Conservation (phyloP, 345 rosid genomes). For the Melastoma malabathricum region DNA sequence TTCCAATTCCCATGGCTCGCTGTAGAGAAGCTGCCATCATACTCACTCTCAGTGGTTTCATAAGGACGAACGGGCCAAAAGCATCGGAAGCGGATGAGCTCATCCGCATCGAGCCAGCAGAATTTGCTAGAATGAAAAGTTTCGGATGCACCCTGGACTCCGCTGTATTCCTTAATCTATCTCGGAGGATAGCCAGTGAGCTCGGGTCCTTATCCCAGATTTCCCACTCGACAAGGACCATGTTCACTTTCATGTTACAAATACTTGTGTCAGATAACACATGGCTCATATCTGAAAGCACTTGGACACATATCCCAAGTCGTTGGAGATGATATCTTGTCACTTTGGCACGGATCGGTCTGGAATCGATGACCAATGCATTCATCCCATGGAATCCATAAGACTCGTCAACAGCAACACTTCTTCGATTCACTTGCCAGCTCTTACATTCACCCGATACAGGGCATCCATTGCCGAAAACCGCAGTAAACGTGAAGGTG, state of each 20-base stretch:
- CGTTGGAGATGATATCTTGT: slow-evolving; percentile 75
- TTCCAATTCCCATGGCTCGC: slow-evolving; percentile 56
- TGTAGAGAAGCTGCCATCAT: slow-evolving; percentile 75
- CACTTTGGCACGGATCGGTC: slow-evolving; percentile 59
- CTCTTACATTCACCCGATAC: slow-evolving; percentile 25
- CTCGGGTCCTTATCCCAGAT: slow-evolving; percentile 55
- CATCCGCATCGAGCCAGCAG: slow-evolving; percentile 23
- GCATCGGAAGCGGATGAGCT: slow-evolving; percentile 13
- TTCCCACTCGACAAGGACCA: slow-evolving; percentile 76
- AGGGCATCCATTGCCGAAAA: slow-evolving; percentile 38
- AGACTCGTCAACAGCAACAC: slow-evolving; percentile 11
- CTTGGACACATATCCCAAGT: slow-evolving; percentile 54
- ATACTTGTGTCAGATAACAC: slow-evolving; percentile 23
- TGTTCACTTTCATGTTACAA: slow-evolving; percentile 20
- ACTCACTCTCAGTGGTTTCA: slow-evolving; percentile 80
- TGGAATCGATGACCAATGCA: slow-evolving; percentile 67
- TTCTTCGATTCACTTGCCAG: slow-evolving; percentile 30
- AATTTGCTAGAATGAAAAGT: slow-evolving; percentile 50
- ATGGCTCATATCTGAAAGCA: slow-evolving; percentile 38
- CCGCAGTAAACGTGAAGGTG: slow-evolving; percentile 86
- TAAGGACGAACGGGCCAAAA: slow-evolving; percentile 32
- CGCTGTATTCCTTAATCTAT: slow-evolving; percentile 19
- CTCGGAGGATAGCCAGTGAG: slow-evolving; percentile 26
- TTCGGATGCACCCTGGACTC: slow-evolving; percentile 24
- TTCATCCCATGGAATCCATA: slow-evolving; percentile 58